Evolutionary conservation across 257 asterid genomes (phyloP).

Genomic region (Jacaranda mimosifolia): DNA sequence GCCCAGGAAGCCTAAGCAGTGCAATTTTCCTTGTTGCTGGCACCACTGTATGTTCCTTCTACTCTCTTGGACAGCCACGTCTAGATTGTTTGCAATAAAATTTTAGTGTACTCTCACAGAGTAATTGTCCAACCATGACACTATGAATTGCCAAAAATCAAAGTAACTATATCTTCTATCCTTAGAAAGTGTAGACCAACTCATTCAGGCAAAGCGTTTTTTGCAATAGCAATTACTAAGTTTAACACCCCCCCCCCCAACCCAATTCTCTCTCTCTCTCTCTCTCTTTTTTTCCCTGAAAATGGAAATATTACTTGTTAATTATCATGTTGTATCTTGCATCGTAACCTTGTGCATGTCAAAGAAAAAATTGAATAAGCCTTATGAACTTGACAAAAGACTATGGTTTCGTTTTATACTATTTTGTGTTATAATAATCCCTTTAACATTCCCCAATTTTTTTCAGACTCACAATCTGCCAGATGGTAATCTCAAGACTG

Average conservation of each 20-base stretch:
- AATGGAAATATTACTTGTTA: no score
- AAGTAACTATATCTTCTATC: no score
- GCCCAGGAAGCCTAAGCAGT: slow-evolving; percentile 88
- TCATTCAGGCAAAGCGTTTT: no score
- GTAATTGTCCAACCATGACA: no score
- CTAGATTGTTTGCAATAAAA: background rate
- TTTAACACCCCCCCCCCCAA: no score
- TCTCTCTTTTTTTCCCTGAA: no score
- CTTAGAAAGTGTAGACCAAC: no score
- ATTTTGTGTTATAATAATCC: background rate
- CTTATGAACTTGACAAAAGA: background rate
- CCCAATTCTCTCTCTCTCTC: no score
- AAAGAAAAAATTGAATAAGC: background rate
- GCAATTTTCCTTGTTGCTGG: slow-evolving; percentile 93
- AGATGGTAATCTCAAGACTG: no score
- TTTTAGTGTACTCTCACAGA: background rate
- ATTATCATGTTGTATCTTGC: no score
- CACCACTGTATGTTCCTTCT: slow-evolving; percentile 74
- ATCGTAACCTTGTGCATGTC: background rate
- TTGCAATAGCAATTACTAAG: no score
- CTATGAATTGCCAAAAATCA: no score
- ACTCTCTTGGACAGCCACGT: slow-evolving; percentile 24
- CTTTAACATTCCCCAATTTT: slow-evolving; percentile 4
- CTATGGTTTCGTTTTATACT: background rate
- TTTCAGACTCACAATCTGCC: background rate